phyloP scores from a whole-genome alignment of 495 filamentous ascomycete species.

The Recurvomyces mirabilis region DNA sequence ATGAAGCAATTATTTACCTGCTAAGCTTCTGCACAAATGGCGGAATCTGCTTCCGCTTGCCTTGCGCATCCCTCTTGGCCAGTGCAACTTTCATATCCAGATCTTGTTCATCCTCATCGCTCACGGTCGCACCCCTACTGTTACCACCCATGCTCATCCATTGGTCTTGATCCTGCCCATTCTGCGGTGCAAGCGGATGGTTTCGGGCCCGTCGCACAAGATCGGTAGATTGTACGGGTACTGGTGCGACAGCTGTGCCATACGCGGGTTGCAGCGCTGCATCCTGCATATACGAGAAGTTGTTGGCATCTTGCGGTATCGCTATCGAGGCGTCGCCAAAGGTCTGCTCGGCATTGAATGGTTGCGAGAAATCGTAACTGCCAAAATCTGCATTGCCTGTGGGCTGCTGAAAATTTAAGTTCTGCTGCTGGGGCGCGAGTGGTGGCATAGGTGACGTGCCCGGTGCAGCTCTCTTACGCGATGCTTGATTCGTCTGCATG shows the following conservation, averaged over 20 bases:
- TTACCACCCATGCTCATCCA: slow-evolving; percentile 8
- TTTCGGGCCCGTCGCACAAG: slow-evolving; percentile 54
- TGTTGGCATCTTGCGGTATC: slow-evolving; percentile 5
- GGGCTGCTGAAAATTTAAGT: slow-evolving; percentile 25
- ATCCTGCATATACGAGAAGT: slow-evolving; percentile 6
- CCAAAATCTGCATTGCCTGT: slow-evolving; percentile 25
- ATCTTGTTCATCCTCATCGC: slow-evolving; percentile 61
- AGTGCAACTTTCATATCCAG: slow-evolving; percentile 62
- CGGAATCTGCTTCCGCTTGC: slow-evolving; percentile 86
- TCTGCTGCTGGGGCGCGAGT: slow-evolving; percentile 35
- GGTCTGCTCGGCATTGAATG: slow-evolving; percentile 5
- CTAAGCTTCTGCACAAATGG: slow-evolving; percentile 97
- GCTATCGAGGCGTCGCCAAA: neutral
- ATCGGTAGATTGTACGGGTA: slow-evolving; percentile 41
- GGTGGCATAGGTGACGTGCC: slow-evolving; percentile 50
- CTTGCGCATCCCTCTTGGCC: slow-evolving; percentile 72
- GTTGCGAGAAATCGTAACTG: slow-evolving; percentile 17
- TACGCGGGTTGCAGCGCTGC: slow-evolving; percentile 5
- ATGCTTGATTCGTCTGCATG: slow-evolving; percentile 13
- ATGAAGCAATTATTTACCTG: slow-evolving; percentile 75
- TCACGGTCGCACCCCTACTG: slow-evolving; percentile 27
- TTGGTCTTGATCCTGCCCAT: slow-evolving; percentile 30
- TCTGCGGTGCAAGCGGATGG: slow-evolving; percentile 47
- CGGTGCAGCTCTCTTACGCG: slow-evolving; percentile 63
- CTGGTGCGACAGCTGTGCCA: neutral